These are phyloP conservation scores for Naganishia kalamii DNA, from an alignment of 768 basidiomycete genomes.

Conservation along the genomic window DNA sequence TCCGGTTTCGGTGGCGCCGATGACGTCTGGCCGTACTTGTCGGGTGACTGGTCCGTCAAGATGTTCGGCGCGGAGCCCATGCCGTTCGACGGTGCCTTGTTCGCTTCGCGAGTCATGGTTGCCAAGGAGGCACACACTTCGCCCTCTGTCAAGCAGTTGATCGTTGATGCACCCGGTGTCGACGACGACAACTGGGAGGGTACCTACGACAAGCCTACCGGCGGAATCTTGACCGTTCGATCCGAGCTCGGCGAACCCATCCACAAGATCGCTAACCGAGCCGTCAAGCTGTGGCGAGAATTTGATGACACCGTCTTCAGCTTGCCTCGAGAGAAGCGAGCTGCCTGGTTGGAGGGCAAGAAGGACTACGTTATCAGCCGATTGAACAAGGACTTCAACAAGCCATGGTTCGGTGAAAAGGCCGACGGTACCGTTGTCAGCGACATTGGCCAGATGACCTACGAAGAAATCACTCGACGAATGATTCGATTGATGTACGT, in stretches of 20 bases:
- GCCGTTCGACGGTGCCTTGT: conserved; percentile 97
- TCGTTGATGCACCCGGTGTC: conserved; percentile 88
- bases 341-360: conserved; percentile 75
- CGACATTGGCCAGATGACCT: conserved; percentile 93
- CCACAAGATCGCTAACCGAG: conserved; percentile 96
- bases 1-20: conserved; percentile 88
- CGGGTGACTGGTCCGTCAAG: conserved; percentile 86
- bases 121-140: conserved; percentile 97
- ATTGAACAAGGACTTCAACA: conserved; percentile 89
- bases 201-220: conserved; percentile 87
- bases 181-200: conserved; percentile 80
- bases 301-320: conserved; percentile 96
- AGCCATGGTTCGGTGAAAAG: conserved; percentile 83
- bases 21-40: conserved; percentile 93
- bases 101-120: conserved; percentile 95
- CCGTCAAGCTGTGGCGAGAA: conserved; percentile 96
- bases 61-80: conserved; percentile 80
- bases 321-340: conserved; percentile 90
- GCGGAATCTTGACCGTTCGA: conserved; percentile 90
- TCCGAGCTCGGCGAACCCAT: conserved; percentile 98
- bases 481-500: conserved; percentile 95
- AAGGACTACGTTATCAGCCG: conserved; percentile 83
- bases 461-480: conserved; percentile 86
- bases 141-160: conserved; percentile 89
- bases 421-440: conserved; percentile 76